A percentile compares a stretch with the other conserved stretches of the same genome.
Conservation (phyloP, 139 green algal species). For the Haematococcus lacustris region DNA sequence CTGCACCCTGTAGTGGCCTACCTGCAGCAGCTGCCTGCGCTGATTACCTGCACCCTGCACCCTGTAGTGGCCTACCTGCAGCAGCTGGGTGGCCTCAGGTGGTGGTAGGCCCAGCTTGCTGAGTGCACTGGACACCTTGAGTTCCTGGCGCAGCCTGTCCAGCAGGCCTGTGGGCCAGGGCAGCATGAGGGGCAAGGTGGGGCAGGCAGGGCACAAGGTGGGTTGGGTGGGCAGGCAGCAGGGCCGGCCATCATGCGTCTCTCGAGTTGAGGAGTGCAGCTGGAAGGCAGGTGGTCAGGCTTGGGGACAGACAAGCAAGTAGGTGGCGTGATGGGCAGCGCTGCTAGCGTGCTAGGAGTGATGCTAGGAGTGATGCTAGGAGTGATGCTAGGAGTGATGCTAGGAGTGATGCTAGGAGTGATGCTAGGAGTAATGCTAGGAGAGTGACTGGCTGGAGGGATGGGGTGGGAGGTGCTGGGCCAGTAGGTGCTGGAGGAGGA, state of each 20-base stretch:
- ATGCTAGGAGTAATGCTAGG: not conserved
- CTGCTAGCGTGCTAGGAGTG: not conserved
- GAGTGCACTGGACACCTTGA: slow-evolving; percentile 45
- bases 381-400: not conserved
- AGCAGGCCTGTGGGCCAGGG: slow-evolving; percentile 24
- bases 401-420: not conserved
- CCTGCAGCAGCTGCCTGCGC: slow-evolving; percentile 10
- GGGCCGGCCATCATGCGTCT: too few relatives aligned
- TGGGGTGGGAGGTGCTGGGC: too few relatives aligned
- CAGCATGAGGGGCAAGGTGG: not conserved
- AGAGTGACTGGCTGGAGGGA: not conserved
- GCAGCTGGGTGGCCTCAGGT: slow-evolving; percentile 9
- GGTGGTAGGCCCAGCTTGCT: slow-evolving; percentile 26
- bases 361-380: not conserved
- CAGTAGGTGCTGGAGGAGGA: not conserved
- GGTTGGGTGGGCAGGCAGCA: not conserved
- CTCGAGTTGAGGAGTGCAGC: too few relatives aligned
- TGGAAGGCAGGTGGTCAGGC: too few relatives aligned
- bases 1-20: not conserved
- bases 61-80: slow-evolving; percentile 13
- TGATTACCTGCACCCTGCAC: not conserved
- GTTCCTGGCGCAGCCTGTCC: slow-evolving; percentile 47
- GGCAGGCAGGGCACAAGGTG: not conserved
- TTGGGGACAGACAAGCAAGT: too few relatives aligned
- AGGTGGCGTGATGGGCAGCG: not conserved